phyloP scores from a whole-genome alignment of 2,329 filamentous ascomycete species.

The Colletotrichum spinosum region DNA sequence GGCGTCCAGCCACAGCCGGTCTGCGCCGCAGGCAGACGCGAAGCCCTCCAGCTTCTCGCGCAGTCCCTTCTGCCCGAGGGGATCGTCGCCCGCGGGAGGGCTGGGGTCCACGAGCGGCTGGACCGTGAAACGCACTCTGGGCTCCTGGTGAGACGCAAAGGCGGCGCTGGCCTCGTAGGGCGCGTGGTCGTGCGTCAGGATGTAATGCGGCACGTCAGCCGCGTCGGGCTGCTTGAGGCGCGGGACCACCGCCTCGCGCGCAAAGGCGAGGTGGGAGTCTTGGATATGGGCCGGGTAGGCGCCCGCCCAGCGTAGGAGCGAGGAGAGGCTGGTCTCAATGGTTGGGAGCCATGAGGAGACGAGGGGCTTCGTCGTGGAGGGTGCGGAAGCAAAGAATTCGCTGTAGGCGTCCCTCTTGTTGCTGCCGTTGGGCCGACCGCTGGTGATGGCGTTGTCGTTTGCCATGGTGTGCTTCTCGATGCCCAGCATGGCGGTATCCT shows the following conservation, averaged over 20 bases:
- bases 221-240: slow-evolving; percentile 20
- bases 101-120: slow-evolving; percentile 12
- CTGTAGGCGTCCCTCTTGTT: slow-evolving; percentile 16
- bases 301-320: slow-evolving; percentile 20
- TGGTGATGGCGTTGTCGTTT: neutral
- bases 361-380: neutral
- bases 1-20: slow-evolving; percentile 12
- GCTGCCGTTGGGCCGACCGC: neutral
- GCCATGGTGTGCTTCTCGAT: slow-evolving; percentile 7
- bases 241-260: slow-evolving; percentile 15
- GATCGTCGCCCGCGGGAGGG: neutral
- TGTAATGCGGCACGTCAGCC: slow-evolving; percentile 13
- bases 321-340: slow-evolving; percentile 7
- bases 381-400: slow-evolving; percentile 1
- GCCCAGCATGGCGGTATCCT: neutral
- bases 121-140: slow-evolving; percentile 24
- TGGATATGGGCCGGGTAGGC: slow-evolving; percentile 15
- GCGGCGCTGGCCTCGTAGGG: slow-evolving; percentile 26
- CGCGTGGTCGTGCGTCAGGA: slow-evolving; percentile 17
- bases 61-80: slow-evolving; percentile 15
- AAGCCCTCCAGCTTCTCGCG: slow-evolving; percentile 20
- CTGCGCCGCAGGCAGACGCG: slow-evolving; percentile 10
- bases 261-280: slow-evolving; percentile 21
- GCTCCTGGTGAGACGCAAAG: slow-evolving; percentile 7
- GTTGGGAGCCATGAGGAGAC: slow-evolving; percentile 19